These are phyloP conservation scores for Citropsis articulata DNA, from an alignment of 345 rosid species.

Conservation along the genomic window DNA sequence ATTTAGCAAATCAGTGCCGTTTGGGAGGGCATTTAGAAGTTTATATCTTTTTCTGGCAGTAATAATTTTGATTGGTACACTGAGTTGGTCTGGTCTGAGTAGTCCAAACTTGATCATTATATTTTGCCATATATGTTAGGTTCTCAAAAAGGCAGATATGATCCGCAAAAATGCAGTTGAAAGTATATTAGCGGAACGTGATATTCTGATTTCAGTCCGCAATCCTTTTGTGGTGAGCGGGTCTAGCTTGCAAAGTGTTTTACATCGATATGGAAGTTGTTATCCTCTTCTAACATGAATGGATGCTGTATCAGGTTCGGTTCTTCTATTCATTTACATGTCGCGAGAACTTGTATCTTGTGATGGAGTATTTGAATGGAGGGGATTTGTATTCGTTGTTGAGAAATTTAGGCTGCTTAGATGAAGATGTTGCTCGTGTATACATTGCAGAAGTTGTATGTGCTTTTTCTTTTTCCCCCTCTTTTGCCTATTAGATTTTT, in stretches of 20 bases:
- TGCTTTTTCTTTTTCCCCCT: conserved; percentile 3
- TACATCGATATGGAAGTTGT: conserved; percentile 16
- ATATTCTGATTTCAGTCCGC: conserved; percentile 96
- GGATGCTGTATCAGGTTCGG: conserved; percentile 71
- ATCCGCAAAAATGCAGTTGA: conserved; percentile 99
- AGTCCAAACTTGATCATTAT: conserved; percentile 14
- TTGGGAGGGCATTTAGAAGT: not conserved
- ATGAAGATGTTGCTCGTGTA: conserved; percentile 96
- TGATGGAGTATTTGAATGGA: conserved; percentile 99
- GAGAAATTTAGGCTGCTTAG: conserved; percentile 97
- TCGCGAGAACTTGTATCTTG: conserved; percentile 97
- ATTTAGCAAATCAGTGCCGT: not conserved
- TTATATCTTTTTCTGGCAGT: not conserved
- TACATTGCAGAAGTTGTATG: conserved; percentile 99
- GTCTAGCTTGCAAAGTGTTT: conserved; percentile 36
- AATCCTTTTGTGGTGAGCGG: conserved; percentile 99
- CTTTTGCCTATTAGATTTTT: not conserved
- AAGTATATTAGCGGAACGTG: conserved; percentile 99
- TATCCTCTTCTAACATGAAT: conserved; percentile 28
- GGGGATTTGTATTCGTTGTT: conserved; percentile 94
- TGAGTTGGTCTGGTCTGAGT: not conserved
- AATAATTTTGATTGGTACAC: not conserved
- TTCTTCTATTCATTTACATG: conserved; percentile 99
- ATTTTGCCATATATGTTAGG: conserved; percentile 48
- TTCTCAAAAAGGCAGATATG: conserved; percentile 99